phyloP scores from a whole-genome alignment of 2,329 filamentous ascomycete genomes.

The Bipolaris bicolor region DNA sequence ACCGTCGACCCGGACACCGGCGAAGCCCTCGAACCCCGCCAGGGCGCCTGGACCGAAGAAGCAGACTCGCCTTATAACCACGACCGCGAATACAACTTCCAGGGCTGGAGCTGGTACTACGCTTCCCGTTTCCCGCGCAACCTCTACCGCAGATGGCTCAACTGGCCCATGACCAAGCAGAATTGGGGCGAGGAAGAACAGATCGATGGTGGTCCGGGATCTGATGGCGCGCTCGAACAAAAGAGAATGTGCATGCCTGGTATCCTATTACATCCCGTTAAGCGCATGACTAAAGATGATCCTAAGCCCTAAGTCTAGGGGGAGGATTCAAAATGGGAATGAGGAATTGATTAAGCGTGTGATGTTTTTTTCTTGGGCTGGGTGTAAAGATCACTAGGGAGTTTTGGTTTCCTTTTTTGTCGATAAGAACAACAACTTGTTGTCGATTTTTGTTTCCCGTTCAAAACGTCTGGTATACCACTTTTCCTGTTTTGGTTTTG shows the following conservation, averaged over 20 bases:
- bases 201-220: slow-evolving; percentile 50
- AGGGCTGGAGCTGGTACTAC: slow-evolving; percentile 90
- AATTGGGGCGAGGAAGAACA: slow-evolving; percentile 78
- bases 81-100: slow-evolving; percentile 87
- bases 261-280: slow-evolving; percentile 88
- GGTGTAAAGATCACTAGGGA: too few species aligned
- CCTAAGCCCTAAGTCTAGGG: slow-evolving; percentile 14
- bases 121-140: slow-evolving; percentile 81
- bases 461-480: too few species aligned
- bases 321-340: too few species aligned
- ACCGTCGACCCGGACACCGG: slow-evolving; percentile 30
- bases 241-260: slow-evolving; percentile 87
- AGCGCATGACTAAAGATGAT: slow-evolving; percentile 58
- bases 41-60: slow-evolving; percentile 53
- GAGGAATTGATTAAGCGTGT: background rate
- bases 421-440: too few species aligned
- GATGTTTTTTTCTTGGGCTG: background rate
- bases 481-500: too few species aligned
- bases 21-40: slow-evolving; percentile 66
- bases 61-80: slow-evolving; percentile 54
- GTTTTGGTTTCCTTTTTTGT: too few species aligned
- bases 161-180: slow-evolving; percentile 77
- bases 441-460: too few species aligned
- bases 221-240: slow-evolving; percentile 60
- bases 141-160: slow-evolving; percentile 85